Evolutionary conservation across 495 filamentous ascomycete species (phyloP), one percentile per base, ranked within the genome.

Genomic region (Hyphodiscus hymeniophilus): DNA sequence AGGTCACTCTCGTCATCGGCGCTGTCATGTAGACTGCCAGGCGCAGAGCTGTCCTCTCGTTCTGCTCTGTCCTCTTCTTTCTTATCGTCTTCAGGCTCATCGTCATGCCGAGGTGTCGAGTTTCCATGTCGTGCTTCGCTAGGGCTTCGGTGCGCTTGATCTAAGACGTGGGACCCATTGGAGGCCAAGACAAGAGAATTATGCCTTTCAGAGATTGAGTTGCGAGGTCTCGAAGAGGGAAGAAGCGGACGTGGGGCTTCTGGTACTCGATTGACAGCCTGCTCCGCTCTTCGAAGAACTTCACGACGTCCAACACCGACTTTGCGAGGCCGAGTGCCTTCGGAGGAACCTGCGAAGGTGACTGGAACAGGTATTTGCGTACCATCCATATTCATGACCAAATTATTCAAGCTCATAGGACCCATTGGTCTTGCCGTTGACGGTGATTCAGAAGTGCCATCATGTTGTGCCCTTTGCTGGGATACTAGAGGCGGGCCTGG

Each of bases 1-100:
- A 89, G 64, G 50, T 89, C 85, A 59, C 83, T 89, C 63, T 90
- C 86, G 48, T 88, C 85, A 52, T 89, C 85, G 0, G 82, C 86
- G 42, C 77, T 83, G 46, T 88, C 86, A 50, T 86, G 82, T 12
- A 85, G 60, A 55, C 79, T 85, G 12, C 76, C 73, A 0, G 78
- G 73, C 5, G 68, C 70, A 38, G 70, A 72, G 24, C 61, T 67
- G 22, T 66, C 66, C 17, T 59, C 61, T 34, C 30, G 15, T 15
- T 47, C 47, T 22, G 42, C 51, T n/a, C 50, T 50, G 17, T 52
- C 52, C 2, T 45, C 51, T 17, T 50, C 47, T 8, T 38, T 50
- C 3, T 51, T 32, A 3, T 41, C 51, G 11, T 52, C 45, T 1
- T 63, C 61, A 10, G 58, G 60, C 20, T 66, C 41, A 33, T 65